These are phyloP conservation scores for Peronospora belbahrii DNA, from an alignment of 352 stramenopile species.

Conservation along the genomic window DNA sequence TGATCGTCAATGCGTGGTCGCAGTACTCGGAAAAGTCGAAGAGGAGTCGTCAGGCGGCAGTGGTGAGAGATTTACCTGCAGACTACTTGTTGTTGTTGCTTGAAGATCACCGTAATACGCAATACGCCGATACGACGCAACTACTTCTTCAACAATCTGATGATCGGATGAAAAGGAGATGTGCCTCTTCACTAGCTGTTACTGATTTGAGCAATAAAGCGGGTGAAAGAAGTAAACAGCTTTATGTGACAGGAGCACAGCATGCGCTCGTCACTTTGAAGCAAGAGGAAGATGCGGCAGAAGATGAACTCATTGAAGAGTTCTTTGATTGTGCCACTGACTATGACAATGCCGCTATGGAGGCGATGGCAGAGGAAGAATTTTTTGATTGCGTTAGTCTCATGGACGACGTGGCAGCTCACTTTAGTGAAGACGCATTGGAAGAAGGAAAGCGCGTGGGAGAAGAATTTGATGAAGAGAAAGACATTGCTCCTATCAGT, in stretches of 20 bases:
- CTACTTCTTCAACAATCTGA: constrained; percentile 24
- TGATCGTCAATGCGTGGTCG: constrained; percentile 76
- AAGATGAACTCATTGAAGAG: constrained; percentile 67
- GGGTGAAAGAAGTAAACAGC: constrained; percentile 8
- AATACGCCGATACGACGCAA: constrained; percentile 24
- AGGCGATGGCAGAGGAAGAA: constrained; percentile 73
- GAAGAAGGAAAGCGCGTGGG: constrained; percentile 15
- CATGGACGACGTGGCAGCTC: constrained; percentile 39
- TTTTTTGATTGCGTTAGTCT: constrained; percentile 82
- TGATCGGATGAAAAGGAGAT: constrained; percentile 23
- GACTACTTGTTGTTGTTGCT: constrained; percentile 65
- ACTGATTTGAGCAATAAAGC: constrained; percentile 1
- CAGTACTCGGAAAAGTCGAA: constrained; percentile 68
- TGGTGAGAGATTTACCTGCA: constrained; percentile 64
- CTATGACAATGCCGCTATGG: constrained; percentile 43
- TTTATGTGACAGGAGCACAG: constrained; percentile 12
- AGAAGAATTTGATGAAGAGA: constrained; percentile 5
- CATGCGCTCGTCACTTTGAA: constrained; percentile 29
- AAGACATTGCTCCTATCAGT: not conserved
- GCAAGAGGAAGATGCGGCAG: constrained; percentile 26
- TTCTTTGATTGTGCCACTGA: constrained; percentile 72
- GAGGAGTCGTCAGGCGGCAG: constrained; percentile 55
- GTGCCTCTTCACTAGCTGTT: constrained; percentile 11
- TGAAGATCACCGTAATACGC: constrained; percentile 44
- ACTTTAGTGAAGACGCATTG: constrained; percentile 27